phyloP scores from a whole-genome alignment of 495 filamentous ascomycete species.

The Penicillium herquei region DNA sequence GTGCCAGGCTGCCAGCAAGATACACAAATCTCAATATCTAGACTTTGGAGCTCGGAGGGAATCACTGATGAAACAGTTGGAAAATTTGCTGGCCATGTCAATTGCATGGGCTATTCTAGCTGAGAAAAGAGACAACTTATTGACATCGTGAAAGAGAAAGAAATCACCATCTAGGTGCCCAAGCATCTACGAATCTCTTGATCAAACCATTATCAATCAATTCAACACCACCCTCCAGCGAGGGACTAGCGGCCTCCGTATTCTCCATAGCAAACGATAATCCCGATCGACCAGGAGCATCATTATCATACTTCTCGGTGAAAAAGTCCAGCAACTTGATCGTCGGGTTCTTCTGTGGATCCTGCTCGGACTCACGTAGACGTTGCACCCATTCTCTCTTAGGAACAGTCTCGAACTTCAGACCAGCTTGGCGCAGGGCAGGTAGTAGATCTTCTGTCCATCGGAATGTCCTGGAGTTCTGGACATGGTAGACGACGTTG shows the following conservation, averaged over 20 bases:
- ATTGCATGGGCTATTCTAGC: too few relatives aligned
- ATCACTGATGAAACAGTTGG: too few relatives aligned
- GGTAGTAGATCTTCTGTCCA: neutral
- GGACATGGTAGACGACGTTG: neutral
- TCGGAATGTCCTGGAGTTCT: neutral
- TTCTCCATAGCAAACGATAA: neutral
- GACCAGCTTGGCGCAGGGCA: neutral
- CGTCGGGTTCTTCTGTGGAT: neutral
- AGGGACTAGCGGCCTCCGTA: constrained; percentile 5
- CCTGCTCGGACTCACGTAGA: neutral
- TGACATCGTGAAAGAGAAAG: constrained; percentile 12
- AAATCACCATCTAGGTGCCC: neutral
- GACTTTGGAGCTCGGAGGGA: too few relatives aligned
- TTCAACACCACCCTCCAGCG: neutral
- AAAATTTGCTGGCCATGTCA: too few relatives aligned
- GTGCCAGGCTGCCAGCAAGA: too few relatives aligned
- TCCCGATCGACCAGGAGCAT: neutral
- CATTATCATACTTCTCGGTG: neutral
- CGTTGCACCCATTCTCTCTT: neutral
- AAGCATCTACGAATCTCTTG: neutral
- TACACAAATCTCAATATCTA: too few relatives aligned
- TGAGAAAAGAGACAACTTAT: too few relatives aligned
- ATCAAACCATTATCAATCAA: neutral
- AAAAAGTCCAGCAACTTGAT: neutral
- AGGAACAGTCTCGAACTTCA: neutral